Conservation (phyloP, 257 asterid species). For the Verbascum thapsus region DNA sequence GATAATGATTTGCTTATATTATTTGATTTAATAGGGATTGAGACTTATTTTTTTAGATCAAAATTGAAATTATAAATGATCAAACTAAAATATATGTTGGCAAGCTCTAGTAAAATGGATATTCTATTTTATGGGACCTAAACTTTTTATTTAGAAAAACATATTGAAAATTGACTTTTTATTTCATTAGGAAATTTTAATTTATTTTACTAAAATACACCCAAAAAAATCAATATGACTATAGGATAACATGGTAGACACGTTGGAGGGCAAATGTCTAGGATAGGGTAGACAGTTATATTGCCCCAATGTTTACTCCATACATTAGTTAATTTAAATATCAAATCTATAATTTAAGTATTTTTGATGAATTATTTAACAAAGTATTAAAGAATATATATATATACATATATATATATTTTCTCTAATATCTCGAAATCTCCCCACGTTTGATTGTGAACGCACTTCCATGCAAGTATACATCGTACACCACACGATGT, state of each 20-base stretch:
- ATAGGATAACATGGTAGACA: slow-evolving; percentile 32
- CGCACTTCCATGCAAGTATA: slow-evolving; percentile 61
- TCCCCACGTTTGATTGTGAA: slow-evolving; percentile 46
- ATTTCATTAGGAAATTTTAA: too few species aligned
- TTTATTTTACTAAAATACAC: too few species aligned
- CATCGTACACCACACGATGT: slow-evolving; percentile 69
- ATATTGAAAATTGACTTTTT: too few species aligned
- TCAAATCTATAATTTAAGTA: neutral
- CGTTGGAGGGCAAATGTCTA: slow-evolving; percentile 40
- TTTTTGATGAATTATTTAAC: neutral
- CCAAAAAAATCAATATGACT: neutral
- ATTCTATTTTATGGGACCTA: too few species aligned
- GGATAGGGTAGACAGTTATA: slow-evolving; percentile 45
- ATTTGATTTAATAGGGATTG: too few species aligned
- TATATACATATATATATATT: neutral
- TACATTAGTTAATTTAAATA: slow-evolving; percentile 24
- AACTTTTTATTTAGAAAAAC: too few species aligned
- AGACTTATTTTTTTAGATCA: too few species aligned
- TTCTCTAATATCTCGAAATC: slow-evolving; percentile 35
- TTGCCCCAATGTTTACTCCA: slow-evolving; percentile 32
- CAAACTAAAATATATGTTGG: too few species aligned
- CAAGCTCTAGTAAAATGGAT: too few species aligned
- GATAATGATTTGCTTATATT: too few species aligned
- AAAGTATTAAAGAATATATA: neutral
- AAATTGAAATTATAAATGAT: too few species aligned